Base-by-base conservation (phyloP, 2,329 filamentous ascomycete species). In the Fusarium solani-melongenae region DNA sequence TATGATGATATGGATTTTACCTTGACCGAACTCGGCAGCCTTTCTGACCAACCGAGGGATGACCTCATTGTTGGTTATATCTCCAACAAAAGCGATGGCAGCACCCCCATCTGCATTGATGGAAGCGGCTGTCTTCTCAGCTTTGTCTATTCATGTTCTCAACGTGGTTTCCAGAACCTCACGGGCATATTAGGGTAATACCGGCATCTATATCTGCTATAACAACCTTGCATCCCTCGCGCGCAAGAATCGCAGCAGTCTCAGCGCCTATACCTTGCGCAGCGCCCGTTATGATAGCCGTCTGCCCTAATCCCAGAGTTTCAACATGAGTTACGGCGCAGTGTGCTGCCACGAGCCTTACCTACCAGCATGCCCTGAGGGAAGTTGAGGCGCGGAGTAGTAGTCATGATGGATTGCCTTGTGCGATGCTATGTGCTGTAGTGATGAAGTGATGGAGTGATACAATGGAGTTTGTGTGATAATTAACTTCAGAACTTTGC, bases 1-100 rank as follows among this genome's bases (percentile, higher is more conserved):
- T 17, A 70, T 20, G 39, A 44, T n/a, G 39, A 44, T 44, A 20
- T 44, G 20, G 17, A 66, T 31, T 31, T 66, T 69, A 15, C 63
- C 67, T 15, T 39, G 17, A 9, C 67, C 27, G 27, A 69, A 69
- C 14, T 66, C 59, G 12, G 22, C 63, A 9, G 67, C 33, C 20
- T 36, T 66, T 31, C 62, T 39, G 20, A 69, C 24, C 17, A 69
- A 46, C 58, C 20, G 10, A 20, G n/a, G n/a, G 17, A 44, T 44
- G 10, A 11, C 15, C 10, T n/a, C 15, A n/a, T 20, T 11, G 39
- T 44, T 20, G 17, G n/a, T 44, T n/a, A 44, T 44, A 20, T 44
- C 39, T n/a, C 39, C 39, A 11, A n/a, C 15, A 11, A 44, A n/a
- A 4, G 39, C 39, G 11, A 44, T n/a, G 5, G 39, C 39, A 11